Base-by-base conservation (phyloP, 2,329 filamentous ascomycete species). In the Hymenoscyphus salicellus region DNA sequence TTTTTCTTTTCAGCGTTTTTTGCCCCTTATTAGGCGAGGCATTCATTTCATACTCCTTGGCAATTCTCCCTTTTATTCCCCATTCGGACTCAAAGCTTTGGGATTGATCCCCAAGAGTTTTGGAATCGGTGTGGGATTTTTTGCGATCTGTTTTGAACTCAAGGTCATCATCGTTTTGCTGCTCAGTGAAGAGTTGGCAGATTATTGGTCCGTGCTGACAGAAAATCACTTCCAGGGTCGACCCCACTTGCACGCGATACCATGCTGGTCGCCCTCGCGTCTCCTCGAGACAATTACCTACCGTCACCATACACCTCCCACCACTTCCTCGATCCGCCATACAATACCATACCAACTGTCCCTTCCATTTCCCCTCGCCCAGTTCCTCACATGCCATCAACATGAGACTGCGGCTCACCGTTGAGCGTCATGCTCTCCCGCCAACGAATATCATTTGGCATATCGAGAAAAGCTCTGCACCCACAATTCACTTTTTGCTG, bases 401-500 rank as follows among this genome's bases (percentile, higher is more conserved):
- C 3, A 86, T 95, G 83, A 90, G 92, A 73, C 83, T 96, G 66
- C 89, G 89, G 69, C 79, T 96, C 58, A 81, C 86, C 41, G 85
- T 96, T 62, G 86, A 87, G 68, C 89, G 92, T 64, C 86, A 94
- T 77, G 85, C 83, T 55, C 82, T 95, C 28, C 92, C 92, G 7
- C 84, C 90, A 49, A 84, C 87, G 63, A 86, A 86, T 68, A 83
- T 95, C 62, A 80, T 94, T 49, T 94, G 91, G 87, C 84, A 85
- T 32, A 84, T 89, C 20, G 77, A 82, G 60, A 78, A 61, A 83
- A 88, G 56, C 30, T 63, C 69, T 11, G 52, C 68, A 38, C 83
- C 87, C 61, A 96, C 92, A 1, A 83, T 97, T 66, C 84, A 90
- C 33, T 86, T 89, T 70, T 84, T 97, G 1, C 81, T 97, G 43